Conservation (phyloP, 2,329 filamentous ascomycete species). For the Fusarium xylarioides region DNA sequence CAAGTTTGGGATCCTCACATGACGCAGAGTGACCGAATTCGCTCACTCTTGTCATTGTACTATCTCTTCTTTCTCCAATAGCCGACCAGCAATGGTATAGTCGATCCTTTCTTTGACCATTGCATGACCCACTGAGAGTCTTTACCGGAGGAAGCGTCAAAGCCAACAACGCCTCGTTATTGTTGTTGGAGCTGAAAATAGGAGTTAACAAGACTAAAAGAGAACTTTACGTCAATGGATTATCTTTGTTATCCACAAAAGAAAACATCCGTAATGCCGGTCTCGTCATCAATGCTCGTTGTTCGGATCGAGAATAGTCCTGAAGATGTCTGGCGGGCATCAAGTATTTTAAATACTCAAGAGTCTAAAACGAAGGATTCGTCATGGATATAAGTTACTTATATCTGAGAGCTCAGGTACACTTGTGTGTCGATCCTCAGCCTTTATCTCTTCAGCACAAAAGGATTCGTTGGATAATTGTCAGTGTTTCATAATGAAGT, state of each 20-base stretch:
- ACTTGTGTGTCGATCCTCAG: not conserved
- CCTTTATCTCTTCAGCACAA: not conserved
- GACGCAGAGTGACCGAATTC: not conserved
- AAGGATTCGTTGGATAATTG: not conserved
- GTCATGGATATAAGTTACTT: not conserved
- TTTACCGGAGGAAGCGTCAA: not conserved
- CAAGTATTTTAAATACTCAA: not conserved
- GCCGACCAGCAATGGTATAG: not conserved
- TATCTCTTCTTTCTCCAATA: not conserved
- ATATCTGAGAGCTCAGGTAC: not conserved
- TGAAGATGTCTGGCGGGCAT: no score
- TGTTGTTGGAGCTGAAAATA: not conserved
- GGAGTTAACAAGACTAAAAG: not conserved
- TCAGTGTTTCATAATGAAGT: slow-evolving; percentile 5
- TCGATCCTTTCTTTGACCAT: not conserved
- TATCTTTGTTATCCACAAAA: not conserved
- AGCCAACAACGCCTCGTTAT: not conserved
- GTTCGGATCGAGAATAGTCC: not conserved
- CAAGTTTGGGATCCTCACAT: not conserved
- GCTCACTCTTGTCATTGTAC: not conserved
- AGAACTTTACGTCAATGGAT: not conserved
- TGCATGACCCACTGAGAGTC: not conserved
- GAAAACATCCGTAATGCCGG: not conserved
- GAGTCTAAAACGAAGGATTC: not conserved
- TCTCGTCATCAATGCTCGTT: not conserved